Conservation (phyloP, 2,329 filamentous ascomycete genomes). For the Fusarium euwallaceae region DNA sequence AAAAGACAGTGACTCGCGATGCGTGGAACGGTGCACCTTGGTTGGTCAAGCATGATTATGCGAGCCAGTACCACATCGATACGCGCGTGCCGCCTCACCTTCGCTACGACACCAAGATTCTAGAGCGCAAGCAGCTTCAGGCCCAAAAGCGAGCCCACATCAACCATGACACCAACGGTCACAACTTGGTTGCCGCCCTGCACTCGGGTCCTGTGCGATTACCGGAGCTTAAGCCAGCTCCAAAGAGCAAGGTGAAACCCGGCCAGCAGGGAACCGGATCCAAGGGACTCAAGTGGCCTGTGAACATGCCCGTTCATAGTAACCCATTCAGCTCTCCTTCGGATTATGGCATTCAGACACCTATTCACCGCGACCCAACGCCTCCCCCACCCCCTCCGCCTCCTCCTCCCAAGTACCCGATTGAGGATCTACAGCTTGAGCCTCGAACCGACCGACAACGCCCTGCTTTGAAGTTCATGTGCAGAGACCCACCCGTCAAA, state of each 20-base stretch:
- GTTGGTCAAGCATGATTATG: conserved; percentile 90
- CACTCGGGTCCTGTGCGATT: conserved; percentile 67
- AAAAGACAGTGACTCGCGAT: conserved; percentile 92
- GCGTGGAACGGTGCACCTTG: conserved; percentile 97
- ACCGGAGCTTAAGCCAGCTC: conserved; percentile 79
- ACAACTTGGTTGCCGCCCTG: conserved; percentile 49
- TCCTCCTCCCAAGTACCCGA: conserved; percentile 90
- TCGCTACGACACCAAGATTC: conserved; percentile 82
- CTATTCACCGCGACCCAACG: conserved; percentile 53
- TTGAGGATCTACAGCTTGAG: conserved; percentile 89
- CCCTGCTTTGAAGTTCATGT: conserved; percentile 83
- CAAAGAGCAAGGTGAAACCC: conserved; percentile 75
- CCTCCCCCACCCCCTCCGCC: conserved; percentile 75
- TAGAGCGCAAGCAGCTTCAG: conserved; percentile 80
- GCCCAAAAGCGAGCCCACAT: conserved; percentile 72
- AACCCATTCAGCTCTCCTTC: conserved; percentile 62
- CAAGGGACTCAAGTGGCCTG: conserved; percentile 60
- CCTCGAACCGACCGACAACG: conserved; percentile 76
- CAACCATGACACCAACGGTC: conserved; percentile 59
- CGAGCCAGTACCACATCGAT: conserved; percentile 86
- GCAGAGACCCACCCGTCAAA: conserved; percentile 70
- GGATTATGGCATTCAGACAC: conserved; percentile 56
- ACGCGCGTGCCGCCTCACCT: conserved; percentile 88
- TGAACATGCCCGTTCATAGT: conserved; percentile 50
- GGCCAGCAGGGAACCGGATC: conserved; percentile 48